These are phyloP conservation scores for Trapa bicornis DNA, from an alignment of 345 rosid genomes.

Conservation along the genomic window DNA sequence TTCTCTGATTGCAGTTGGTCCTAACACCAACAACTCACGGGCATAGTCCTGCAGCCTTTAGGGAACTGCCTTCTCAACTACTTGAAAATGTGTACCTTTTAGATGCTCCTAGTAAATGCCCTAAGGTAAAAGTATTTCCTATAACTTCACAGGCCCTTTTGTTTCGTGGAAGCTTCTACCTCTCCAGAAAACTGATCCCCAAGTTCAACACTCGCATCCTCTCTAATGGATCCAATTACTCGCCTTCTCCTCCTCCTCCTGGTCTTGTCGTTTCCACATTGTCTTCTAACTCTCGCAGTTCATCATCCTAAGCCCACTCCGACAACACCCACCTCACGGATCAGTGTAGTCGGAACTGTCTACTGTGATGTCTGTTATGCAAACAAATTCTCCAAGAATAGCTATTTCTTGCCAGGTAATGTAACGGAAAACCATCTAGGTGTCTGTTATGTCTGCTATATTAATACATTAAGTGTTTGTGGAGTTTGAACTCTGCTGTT, in stretches of 20 bases:
- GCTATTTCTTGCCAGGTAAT: conserved; percentile 85
- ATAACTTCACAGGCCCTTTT: conserved; percentile 6
- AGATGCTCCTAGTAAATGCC: conserved; percentile 7
- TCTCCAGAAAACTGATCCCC: conserved; percentile 17
- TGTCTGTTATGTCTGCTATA: too few relatives aligned
- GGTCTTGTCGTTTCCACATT: conserved; percentile 15
- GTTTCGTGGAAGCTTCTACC: conserved; percentile 25
- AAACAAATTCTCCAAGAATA: conserved; percentile 56
- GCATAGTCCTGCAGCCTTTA: conserved; percentile 15
- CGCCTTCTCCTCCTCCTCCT: conserved; percentile 31
- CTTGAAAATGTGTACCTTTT: neutral
- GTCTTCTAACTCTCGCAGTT: conserved; percentile 12
- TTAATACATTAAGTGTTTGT: too few relatives aligned
- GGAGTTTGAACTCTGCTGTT: neutral
- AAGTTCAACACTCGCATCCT: neutral
- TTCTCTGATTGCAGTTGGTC: conserved; percentile 28
- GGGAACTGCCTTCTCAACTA: conserved; percentile 3
- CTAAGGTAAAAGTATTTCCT: neutral
- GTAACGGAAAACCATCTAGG: neutral
- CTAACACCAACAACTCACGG: conserved; percentile 59
- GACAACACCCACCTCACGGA: conserved; percentile 28
- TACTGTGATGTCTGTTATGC: conserved; percentile 61
- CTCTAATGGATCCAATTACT: conserved; percentile 33
- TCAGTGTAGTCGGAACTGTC: conserved; percentile 69
- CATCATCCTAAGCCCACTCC: conserved; percentile 5